phyloP scores from a whole-genome alignment of 371 early-diverging fungal species.

The Syncephalastrum monosporum region DNA sequence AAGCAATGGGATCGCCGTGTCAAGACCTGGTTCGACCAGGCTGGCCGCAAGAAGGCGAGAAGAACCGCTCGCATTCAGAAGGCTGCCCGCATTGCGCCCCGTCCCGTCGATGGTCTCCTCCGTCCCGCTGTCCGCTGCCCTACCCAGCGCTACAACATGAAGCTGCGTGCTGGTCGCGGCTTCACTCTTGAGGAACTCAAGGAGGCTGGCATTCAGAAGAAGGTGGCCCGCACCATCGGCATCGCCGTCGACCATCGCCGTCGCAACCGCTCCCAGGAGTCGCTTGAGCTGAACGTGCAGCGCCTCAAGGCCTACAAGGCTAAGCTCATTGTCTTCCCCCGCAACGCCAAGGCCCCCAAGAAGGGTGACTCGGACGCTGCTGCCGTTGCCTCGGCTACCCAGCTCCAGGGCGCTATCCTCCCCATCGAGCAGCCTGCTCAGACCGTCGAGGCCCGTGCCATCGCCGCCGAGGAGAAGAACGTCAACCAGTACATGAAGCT shows the following conservation, averaged over 20 bases:
- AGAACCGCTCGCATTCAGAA: conserved; percentile 88
- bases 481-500: conserved; percentile 81
- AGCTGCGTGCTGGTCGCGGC: conserved; percentile 97
- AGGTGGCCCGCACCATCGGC: conserved; percentile 96
- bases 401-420: conserved; percentile 71
- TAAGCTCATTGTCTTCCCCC: conserved; percentile 74
- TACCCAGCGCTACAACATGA: conserved; percentile 98
- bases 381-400: conserved; percentile 68
- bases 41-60: conserved; percentile 93
- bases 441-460: conserved; percentile 75
- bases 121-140: conserved; percentile 98
- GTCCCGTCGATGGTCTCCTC: conserved; percentile 96
- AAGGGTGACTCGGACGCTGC: conserved; percentile 65
- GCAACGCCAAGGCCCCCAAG: conserved; percentile 86
- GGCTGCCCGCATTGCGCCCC: conserved; percentile 96
- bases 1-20: conserved; percentile 98
- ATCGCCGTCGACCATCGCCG: conserved; percentile 99
- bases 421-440: conserved; percentile 70
- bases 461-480: conserved; percentile 85
- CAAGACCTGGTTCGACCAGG: conserved; percentile 99
- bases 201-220: conserved; percentile 93
- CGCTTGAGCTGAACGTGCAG: conserved; percentile 92
- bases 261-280: conserved; percentile 96
- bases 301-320: conserved; percentile 97
- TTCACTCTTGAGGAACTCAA: conserved; percentile 99